Conservation (phyloP, 768 basidiomycete species). For the Rhodotorula kratochvilovae region DNA sequence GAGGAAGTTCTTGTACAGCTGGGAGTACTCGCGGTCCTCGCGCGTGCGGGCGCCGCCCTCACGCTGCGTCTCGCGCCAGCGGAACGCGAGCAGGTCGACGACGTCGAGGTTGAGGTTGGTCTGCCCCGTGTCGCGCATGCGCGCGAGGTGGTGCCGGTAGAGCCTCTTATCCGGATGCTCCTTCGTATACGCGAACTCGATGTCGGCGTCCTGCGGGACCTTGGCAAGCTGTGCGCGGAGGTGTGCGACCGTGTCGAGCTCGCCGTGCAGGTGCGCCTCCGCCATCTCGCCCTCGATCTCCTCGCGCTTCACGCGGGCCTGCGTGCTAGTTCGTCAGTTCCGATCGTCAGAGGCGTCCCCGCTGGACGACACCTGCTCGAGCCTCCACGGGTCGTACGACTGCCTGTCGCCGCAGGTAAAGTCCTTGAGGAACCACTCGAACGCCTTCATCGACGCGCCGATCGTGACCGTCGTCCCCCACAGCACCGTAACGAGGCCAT, state of each 20-base stretch:
- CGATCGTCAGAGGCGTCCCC: neutral
- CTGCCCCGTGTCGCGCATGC: conserved; percentile 69
- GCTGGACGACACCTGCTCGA: conserved; percentile 47
- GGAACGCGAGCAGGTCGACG: conserved; percentile 74
- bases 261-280: conserved; percentile 28
- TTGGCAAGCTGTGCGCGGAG: conserved; percentile 45
- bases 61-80: conserved; percentile 19
- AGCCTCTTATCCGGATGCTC: conserved; percentile 47
- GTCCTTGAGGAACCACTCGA: conserved; percentile 78
- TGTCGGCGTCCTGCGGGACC: conserved; percentile 12
- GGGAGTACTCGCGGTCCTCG: conserved; percentile 52
- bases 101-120: conserved; percentile 89
- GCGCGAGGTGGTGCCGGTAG: conserved; percentile 75
- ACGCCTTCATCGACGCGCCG: conserved; percentile 81
- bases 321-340: conserved; percentile 51
- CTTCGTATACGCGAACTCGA: conserved; percentile 41
- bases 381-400: conserved; percentile 50
- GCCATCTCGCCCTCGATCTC: conserved; percentile 32
- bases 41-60: conserved; percentile 58
- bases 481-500: conserved; percentile 67
- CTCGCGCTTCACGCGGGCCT: conserved; percentile 60
- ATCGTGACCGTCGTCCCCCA: conserved; percentile 98
- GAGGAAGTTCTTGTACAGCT: conserved; percentile 68
- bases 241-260: conserved; percentile 45
- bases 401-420: conserved; percentile 74